Evolutionary conservation across 2,329 filamentous ascomycete species (phyloP).

Genomic region (Hypomyces perniciosus): DNA sequence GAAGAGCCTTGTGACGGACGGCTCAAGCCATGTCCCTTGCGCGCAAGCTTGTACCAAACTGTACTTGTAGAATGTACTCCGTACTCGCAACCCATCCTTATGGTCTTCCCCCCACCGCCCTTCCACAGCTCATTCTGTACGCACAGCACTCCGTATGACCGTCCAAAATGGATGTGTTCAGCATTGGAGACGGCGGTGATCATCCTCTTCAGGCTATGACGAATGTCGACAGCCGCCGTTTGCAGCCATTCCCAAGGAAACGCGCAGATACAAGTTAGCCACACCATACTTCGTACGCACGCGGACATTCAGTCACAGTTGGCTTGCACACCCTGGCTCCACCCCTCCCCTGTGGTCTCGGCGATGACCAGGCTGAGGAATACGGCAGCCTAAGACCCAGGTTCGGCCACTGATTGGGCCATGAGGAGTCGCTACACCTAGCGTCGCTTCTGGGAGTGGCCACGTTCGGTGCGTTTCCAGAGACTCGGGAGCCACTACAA

Average conservation of each 20-base stretch:
- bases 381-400: constrained; percentile 5
- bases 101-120: too few species aligned
- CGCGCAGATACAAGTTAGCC: not conserved
- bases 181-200: too few species aligned
- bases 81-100: not conserved
- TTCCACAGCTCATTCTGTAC: too few species aligned
- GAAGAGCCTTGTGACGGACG: constrained; percentile 30
- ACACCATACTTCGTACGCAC: not conserved
- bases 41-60: not conserved
- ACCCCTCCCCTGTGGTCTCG: constrained; percentile 24
- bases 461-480: constrained; percentile 26
- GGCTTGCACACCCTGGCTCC: constrained; percentile 6
- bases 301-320: not conserved
- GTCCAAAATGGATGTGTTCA: too few species aligned
- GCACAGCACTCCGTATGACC: too few species aligned
- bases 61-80: not conserved
- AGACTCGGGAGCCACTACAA: constrained; percentile 26
- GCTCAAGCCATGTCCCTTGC: constrained; percentile 10
- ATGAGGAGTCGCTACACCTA: constrained; percentile 13
- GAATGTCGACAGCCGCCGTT: not conserved
- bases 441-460: constrained; percentile 19
- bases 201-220: not conserved
- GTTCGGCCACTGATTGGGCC: constrained; percentile 20
- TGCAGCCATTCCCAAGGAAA: not conserved
- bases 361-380: constrained; percentile 17